Evolutionary conservation across 2,329 filamentous ascomycete genomes (phyloP).

Genomic region (Alternaria arbusti): DNA sequence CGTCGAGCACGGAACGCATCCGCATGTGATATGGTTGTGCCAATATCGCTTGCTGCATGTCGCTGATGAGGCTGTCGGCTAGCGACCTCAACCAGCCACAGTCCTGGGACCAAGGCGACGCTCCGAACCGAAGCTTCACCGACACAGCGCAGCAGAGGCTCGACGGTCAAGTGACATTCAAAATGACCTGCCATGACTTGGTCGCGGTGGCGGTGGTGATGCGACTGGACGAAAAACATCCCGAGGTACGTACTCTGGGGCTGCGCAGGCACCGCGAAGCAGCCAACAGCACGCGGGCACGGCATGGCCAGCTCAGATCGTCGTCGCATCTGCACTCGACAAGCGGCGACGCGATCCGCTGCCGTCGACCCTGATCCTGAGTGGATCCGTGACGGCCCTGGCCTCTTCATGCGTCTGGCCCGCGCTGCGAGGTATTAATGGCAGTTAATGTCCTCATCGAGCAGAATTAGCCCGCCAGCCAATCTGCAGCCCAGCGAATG

Average conservation of each 20-base stretch:
- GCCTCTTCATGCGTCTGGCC: constrained; percentile 22
- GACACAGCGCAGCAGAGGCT: constrained; percentile 15
- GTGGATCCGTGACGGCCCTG: constrained; percentile 20
- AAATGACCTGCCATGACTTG: neutral
- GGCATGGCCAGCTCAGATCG: constrained; percentile 35
- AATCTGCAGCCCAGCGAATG: constrained; percentile 37
- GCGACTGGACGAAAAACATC: constrained; percentile 13
- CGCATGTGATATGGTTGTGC: constrained; percentile 26
- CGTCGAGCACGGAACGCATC: constrained; percentile 21
- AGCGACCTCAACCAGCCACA: constrained; percentile 18
- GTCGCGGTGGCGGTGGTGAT: constrained; percentile 15
- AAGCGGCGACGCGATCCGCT: constrained; percentile 31
- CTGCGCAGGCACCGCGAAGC: constrained; percentile 6
- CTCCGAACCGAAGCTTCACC: constrained; percentile 19
- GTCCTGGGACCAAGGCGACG: neutral
- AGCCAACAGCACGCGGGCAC: constrained; percentile 20
- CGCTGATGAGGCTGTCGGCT: constrained; percentile 30
- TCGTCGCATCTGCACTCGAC: constrained; percentile 26
- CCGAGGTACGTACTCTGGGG: constrained; percentile 11
- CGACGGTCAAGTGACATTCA: constrained; percentile 22
- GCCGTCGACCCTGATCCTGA: constrained; percentile 24
- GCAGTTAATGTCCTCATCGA: constrained; percentile 31
- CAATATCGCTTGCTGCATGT: constrained; percentile 35
- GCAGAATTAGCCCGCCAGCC: constrained; percentile 29
- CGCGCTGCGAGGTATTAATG: constrained; percentile 41